Evolutionary conservation across 805 yeast genomes (phyloP).

Genomic region (Ogataea henricii): DNA sequence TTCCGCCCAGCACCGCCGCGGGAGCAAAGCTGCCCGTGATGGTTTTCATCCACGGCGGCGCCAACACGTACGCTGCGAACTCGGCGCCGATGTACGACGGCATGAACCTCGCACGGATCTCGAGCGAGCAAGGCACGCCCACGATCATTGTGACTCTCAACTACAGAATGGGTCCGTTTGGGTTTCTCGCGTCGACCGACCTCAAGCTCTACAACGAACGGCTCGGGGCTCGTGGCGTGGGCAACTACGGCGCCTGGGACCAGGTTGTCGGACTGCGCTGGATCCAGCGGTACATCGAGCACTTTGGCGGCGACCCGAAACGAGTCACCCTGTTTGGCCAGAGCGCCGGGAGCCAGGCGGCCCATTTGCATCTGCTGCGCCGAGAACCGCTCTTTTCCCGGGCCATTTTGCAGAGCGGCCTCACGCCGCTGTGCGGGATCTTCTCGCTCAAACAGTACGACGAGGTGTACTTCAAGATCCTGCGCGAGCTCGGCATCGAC

Average conservation of each 20-base stretch:
- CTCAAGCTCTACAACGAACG: conserved; percentile 10
- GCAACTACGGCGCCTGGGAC: conserved; percentile 27
- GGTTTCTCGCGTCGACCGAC: conserved; percentile 21
- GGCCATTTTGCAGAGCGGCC: conserved; percentile 22
- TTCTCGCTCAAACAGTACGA: conserved; percentile 18
- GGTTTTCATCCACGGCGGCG: conserved; percentile 25
- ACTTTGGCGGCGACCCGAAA: conserved; percentile 24
- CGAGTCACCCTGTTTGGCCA: conserved; percentile 25
- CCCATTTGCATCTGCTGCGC: conserved; percentile 9
- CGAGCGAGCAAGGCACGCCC: conserved; percentile 7
- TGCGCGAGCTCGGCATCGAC: conserved; percentile 16
- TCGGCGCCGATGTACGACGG: conserved; percentile 12
- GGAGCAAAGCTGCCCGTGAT: conserved; percentile 19
- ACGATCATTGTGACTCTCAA: conserved; percentile 18
- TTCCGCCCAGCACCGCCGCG: conserved; percentile 2
- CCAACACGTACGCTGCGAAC: conserved; percentile 13
- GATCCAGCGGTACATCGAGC: conserved; percentile 21
- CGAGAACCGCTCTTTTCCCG: conserved; percentile 10
- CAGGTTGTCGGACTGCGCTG: conserved; percentile 24
- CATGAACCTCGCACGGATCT: conserved; percentile 7
- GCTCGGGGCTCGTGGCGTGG: conserved; percentile 10
- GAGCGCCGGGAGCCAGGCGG: conserved; percentile 24
- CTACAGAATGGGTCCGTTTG: conserved; percentile 24
- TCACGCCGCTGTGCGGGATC: conserved; percentile 17
- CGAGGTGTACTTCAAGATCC: conserved; percentile 16